phyloP scores from a whole-genome alignment of 1,284 basidiomycete genomes.

The Moesziomyces aphidis region DNA sequence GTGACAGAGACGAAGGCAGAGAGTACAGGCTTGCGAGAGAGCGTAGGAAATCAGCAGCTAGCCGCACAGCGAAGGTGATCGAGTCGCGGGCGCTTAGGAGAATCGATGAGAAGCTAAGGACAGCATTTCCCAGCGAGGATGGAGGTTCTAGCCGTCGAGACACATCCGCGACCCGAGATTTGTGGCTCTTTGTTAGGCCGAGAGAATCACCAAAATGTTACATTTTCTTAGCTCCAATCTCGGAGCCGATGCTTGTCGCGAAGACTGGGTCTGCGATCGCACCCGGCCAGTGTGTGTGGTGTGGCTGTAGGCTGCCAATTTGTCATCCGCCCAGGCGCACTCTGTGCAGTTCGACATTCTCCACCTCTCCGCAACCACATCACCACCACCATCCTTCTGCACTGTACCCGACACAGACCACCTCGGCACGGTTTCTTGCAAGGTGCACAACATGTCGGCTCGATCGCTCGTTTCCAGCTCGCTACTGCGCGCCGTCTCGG shows the following conservation, averaged over 20 bases:
- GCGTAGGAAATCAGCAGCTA: too few relatives aligned
- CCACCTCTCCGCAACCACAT: background rate
- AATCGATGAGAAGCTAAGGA: too few relatives aligned
- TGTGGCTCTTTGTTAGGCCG: background rate
- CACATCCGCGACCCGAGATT: constrained; percentile 14
- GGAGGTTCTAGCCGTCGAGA: background rate
- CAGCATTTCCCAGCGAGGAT: background rate
- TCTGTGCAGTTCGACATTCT: background rate
- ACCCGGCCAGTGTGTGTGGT: constrained; percentile 6
- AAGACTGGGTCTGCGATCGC: constrained; percentile 26
- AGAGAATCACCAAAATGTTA: background rate
- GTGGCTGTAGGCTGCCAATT: constrained; percentile 24
- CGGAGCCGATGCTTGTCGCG: constrained; percentile 32
- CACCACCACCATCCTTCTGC: constrained; percentile 9
- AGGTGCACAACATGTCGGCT: constrained; percentile 28
- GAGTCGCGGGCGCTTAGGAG: too few relatives aligned
- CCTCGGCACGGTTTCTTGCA: background rate
- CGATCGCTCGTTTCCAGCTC: constrained; percentile 30
- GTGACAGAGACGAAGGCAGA: too few relatives aligned
- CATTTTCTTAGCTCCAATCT: background rate
- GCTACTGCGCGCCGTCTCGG: constrained; percentile 35
- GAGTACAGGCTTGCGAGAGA: too few relatives aligned
- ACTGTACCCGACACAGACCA: constrained; percentile 3
- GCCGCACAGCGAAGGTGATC: too few relatives aligned
- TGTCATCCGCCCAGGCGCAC: constrained; percentile 25